Evolutionary conservation across 2,329 filamentous ascomycete species (phyloP).

Genomic region (Aspergillus oerlinghausenensis): DNA sequence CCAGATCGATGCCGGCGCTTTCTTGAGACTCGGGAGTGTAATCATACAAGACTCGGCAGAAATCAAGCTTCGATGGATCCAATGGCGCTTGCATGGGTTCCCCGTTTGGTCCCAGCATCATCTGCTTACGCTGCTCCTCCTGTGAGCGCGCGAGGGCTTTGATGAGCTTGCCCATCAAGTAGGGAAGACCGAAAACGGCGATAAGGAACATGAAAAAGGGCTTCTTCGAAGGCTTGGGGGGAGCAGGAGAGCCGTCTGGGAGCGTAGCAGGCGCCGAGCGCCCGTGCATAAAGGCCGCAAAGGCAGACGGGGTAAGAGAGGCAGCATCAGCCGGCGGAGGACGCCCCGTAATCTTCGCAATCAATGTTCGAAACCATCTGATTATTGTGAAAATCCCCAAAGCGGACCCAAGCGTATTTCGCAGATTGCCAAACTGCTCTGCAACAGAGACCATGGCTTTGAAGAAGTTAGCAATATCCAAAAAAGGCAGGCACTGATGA

Average conservation of each 20-base stretch:
- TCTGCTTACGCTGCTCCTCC: slow-evolving; percentile 65
- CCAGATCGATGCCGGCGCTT: slow-evolving; percentile 73
- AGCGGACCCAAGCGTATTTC: slow-evolving; percentile 87
- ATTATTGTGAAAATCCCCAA: slow-evolving; percentile 94
- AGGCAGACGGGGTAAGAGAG: slow-evolving; percentile 82
- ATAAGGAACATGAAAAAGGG: slow-evolving; percentile 93
- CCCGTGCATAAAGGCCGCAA: slow-evolving; percentile 81
- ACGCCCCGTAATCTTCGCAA: slow-evolving; percentile 89
- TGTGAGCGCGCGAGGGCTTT: slow-evolving; percentile 75
- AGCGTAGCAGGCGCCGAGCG: slow-evolving; percentile 43
- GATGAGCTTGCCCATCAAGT: slow-evolving; percentile 96
- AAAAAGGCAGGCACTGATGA: background rate
- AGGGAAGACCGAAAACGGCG: slow-evolving; percentile 91
- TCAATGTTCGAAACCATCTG: slow-evolving; percentile 85
- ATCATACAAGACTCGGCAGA: slow-evolving; percentile 91
- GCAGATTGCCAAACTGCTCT: slow-evolving; percentile 90
- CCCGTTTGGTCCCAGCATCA: slow-evolving; percentile 50
- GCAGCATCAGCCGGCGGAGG: slow-evolving; percentile 83
- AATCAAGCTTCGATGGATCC: slow-evolving; percentile 89
- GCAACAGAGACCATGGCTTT: slow-evolving; percentile 96
- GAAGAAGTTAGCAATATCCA: background rate
- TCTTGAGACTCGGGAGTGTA: slow-evolving; percentile 71
- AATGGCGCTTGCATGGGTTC: slow-evolving; percentile 49
- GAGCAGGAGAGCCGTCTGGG: slow-evolving; percentile 62
- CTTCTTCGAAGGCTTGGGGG: slow-evolving; percentile 79